These are phyloP conservation scores for Pestalotiopsis fici DNA, from an alignment of 2,329 filamentous ascomycete genomes.

Conservation along the genomic window DNA sequence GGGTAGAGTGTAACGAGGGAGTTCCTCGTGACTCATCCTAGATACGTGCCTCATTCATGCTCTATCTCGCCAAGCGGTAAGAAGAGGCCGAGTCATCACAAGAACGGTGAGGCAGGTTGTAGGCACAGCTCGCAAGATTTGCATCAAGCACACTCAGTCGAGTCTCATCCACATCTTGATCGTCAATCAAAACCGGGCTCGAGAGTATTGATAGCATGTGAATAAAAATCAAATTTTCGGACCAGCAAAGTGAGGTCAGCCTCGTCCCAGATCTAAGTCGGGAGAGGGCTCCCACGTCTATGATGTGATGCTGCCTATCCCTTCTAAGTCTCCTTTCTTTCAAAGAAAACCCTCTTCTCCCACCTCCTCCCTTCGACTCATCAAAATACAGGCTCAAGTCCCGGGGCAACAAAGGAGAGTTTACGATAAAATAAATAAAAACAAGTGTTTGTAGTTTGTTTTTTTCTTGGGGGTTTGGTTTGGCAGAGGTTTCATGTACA, in stretches of 20 bases:
- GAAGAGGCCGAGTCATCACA: too few species aligned
- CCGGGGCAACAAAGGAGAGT: neutral
- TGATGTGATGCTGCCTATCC: neutral
- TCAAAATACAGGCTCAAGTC: neutral
- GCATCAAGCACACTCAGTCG: too few species aligned
- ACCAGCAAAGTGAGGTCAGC: neutral
- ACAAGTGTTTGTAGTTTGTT: neutral
- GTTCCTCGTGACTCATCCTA: too few species aligned
- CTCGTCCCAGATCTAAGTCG: neutral
- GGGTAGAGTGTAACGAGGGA: too few species aligned
- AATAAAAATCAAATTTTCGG: neutral
- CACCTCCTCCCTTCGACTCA: neutral
- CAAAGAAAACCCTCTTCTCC: neutral
- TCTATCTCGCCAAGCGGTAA: too few species aligned
- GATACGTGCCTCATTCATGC: too few species aligned
- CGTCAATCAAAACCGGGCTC: neutral
- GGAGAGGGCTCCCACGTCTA: neutral
- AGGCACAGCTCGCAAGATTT: too few species aligned
- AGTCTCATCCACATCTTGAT: neutral
- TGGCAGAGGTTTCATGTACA: conserved; percentile 12
- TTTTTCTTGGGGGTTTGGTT: too few species aligned
- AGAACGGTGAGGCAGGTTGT: too few species aligned
- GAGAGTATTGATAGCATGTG: neutral
- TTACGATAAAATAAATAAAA: neutral
- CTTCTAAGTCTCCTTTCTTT: neutral